Conservation (phyloP, 148 eudicot species). For the Nyssa sinensis region DNA sequence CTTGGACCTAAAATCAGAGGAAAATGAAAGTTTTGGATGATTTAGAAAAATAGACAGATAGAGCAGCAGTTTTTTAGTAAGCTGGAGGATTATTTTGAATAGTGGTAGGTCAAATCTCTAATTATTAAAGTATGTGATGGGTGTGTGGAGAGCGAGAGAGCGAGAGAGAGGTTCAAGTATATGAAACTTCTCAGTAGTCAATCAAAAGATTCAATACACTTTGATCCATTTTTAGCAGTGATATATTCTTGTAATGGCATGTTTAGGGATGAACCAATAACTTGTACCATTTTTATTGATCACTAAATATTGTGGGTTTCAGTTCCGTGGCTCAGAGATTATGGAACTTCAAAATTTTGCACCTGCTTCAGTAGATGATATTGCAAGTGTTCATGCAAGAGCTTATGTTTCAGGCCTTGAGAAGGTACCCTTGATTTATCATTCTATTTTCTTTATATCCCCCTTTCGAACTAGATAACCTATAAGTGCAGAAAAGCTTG, state of each 20-base stretch:
- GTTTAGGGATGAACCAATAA: not conserved
- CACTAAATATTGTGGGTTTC: constrained; percentile 19
- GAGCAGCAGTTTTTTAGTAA: no score
- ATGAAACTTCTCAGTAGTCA: constrained; percentile 6
- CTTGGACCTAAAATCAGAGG: no score
- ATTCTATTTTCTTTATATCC: not conserved
- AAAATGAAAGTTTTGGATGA: no score
- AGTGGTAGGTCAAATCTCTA: no score
- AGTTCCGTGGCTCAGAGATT: constrained; percentile 70
- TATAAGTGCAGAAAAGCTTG: not conserved
- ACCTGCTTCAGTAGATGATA: constrained; percentile 68
- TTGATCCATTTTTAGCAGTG: not conserved
- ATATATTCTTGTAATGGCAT: not conserved
- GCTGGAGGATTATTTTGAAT: no score
- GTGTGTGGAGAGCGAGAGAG: no score
- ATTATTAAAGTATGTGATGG: no score
- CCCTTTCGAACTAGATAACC: not conserved
- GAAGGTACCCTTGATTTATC: constrained; percentile 50
- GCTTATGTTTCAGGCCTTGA: constrained; percentile 88
- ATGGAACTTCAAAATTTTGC: constrained; percentile 57
- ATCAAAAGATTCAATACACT: not conserved
- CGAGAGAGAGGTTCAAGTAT: not conserved
- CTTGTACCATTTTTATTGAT: not conserved
- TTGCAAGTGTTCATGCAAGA: constrained; percentile 73
- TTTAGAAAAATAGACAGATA: no score